phyloP scores from a whole-genome alignment of 2,329 filamentous ascomycete genomes.

The Beauveria rudraprayagi region DNA sequence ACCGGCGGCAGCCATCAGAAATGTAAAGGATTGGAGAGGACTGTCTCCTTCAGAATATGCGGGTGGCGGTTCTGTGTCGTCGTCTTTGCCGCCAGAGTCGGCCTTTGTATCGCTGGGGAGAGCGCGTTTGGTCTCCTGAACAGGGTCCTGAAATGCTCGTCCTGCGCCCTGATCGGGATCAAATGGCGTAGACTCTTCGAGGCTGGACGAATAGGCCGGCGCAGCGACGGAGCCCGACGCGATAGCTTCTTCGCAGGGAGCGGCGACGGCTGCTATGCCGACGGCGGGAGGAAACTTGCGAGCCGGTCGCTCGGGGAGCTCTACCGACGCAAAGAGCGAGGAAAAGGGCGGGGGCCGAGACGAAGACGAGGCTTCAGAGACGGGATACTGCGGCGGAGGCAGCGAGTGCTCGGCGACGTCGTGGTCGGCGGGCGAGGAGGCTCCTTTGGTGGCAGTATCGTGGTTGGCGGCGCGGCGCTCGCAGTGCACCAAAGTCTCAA shows the following conservation, averaged over 20 bases:
- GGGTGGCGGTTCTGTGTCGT: conserved; percentile 86
- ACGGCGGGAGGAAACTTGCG: conserved; percentile 21
- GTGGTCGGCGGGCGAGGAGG: conserved; percentile 16
- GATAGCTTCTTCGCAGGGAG: conserved; percentile 20
- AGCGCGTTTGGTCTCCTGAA: conserved; percentile 74
- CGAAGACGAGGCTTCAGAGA: conserved; percentile 44
- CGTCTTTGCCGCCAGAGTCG: conserved; percentile 63
- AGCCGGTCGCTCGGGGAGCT: conserved; percentile 28
- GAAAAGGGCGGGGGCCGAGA: conserved; percentile 52
- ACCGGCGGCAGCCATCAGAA: conserved; percentile 96
- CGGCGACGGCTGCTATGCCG: neutral
- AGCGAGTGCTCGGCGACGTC: conserved; percentile 35
- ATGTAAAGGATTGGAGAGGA: conserved; percentile 85
- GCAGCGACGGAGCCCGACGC: conserved; percentile 36
- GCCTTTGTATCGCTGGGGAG: conserved; percentile 77
- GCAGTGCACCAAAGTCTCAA: conserved; percentile 22
- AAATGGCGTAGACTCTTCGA: conserved; percentile 31
- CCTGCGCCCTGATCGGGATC: conserved; percentile 27
- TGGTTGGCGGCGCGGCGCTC: conserved; percentile 14
- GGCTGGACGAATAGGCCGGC: conserved; percentile 43
- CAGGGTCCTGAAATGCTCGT: conserved; percentile 39
- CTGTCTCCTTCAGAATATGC: conserved; percentile 93
- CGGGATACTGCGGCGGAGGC: conserved; percentile 49
- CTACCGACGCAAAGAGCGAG: conserved; percentile 44
- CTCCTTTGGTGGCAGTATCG: conserved; percentile 16